These are phyloP conservation scores for Cicer yamashitae DNA, from an alignment of 306 rosid genomes.

Conservation along the genomic window DNA sequence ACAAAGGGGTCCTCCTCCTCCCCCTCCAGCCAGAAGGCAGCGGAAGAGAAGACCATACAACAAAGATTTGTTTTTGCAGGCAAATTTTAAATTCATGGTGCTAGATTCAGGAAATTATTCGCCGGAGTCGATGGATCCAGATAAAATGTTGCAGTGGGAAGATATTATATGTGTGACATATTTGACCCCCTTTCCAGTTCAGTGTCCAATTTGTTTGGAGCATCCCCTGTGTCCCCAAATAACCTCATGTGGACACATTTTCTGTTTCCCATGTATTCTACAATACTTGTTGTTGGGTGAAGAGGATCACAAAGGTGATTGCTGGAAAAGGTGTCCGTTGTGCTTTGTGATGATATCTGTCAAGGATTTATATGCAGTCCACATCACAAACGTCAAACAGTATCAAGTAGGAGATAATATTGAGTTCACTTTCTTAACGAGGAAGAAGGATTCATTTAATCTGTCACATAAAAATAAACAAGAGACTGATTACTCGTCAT, in stretches of 20 bases:
- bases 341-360: conserved; percentile 88
- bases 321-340: conserved; percentile 94
- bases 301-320: conserved; percentile 89
- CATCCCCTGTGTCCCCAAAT: conserved; percentile 91
- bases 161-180: conserved; percentile 84
- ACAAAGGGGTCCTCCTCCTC: conserved; percentile 81
- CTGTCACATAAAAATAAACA: conserved; percentile 55
- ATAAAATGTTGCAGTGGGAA: conserved; percentile 95
- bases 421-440: conserved; percentile 71
- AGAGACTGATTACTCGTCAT: conserved; percentile 49
- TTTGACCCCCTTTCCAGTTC: conserved; percentile 75
- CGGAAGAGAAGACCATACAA: conserved; percentile 81
- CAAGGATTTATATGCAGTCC: conserved; percentile 82
- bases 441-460: conserved; percentile 70
- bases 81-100: conserved; percentile 88
- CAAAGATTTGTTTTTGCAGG: conserved; percentile 93
- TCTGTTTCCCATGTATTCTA: conserved; percentile 92
- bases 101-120: conserved; percentile 75
- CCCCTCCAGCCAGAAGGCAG: conserved; percentile 77
- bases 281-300: conserved; percentile 83
- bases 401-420: conserved; percentile 69
- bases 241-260: conserved; percentile 95
- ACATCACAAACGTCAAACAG: conserved; percentile 74
- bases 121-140: conserved; percentile 80
- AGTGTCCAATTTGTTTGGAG: conserved; percentile 97